phyloP scores from a whole-genome alignment of 1,139 yeast genomes.

The Nakaseomyces bracarensis region DNA sequence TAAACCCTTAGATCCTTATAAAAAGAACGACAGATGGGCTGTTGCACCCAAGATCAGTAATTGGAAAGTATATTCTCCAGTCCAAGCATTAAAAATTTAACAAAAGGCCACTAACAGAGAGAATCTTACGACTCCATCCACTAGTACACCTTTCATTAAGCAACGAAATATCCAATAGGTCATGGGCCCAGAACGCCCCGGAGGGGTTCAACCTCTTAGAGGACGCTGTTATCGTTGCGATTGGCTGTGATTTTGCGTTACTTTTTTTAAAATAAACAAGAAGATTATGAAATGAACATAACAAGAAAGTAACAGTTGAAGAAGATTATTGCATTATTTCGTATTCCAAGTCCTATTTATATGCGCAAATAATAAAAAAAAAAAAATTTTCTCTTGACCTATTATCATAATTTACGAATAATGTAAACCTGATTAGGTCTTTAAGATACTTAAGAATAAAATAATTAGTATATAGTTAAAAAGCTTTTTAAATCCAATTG shows the following conservation, averaged over 20 bases:
- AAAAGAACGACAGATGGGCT: conserved; percentile 45
- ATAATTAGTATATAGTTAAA: too few relatives aligned
- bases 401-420: too few relatives aligned
- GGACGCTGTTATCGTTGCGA: conserved; percentile 55
- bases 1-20: conserved; percentile 48
- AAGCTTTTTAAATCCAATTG: too few relatives aligned
- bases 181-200: conserved; percentile 69
- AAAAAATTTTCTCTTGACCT: too few relatives aligned
- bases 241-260: conserved; percentile 69
- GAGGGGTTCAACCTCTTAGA: conserved; percentile 67
- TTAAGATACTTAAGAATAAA: too few relatives aligned
- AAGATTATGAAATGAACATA: too few relatives aligned
- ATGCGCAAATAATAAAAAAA: too few relatives aligned
- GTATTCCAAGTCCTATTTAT: too few relatives aligned
- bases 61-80: conserved; percentile 49
- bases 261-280: too few relatives aligned
- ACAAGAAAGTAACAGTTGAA: too few relatives aligned
- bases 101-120: conserved; percentile 11
- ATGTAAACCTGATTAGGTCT: too few relatives aligned
- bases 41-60: conserved; percentile 79
- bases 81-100: conserved; percentile 35
- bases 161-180: conserved; percentile 53
- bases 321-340: too few relatives aligned
- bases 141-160: conserved; percentile 16
- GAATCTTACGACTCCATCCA: background rate